These are phyloP conservation scores for Colletotrichum orchidophilum DNA, from an alignment of 2,329 filamentous ascomycete genomes.

Conservation along the genomic window DNA sequence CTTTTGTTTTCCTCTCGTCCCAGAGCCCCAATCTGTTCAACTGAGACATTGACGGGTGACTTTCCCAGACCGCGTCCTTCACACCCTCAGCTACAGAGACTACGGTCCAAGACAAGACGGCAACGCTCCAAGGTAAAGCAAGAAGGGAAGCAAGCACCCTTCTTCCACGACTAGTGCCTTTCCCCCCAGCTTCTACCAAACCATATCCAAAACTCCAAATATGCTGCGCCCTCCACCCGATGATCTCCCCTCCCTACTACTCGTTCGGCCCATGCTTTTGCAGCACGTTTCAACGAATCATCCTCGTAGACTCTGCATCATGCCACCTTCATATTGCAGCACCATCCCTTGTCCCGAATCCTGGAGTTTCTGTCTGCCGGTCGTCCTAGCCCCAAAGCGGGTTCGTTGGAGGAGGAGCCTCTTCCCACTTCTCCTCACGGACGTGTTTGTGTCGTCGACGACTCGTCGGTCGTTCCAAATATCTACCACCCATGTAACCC, in stretches of 20 bases:
- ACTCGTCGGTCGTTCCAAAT: background rate
- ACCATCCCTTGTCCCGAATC: conserved; percentile 23
- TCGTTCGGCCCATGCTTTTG: background rate
- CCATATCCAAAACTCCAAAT: conserved; percentile 1
- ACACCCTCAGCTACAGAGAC: background rate
- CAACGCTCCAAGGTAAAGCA: background rate
- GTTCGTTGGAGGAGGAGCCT: background rate
- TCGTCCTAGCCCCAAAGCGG: background rate
- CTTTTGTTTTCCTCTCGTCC: background rate
- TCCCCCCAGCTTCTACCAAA: background rate
- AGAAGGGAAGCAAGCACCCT: background rate
- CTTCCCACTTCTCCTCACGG: background rate
- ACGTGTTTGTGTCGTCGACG: background rate
- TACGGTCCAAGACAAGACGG: background rate
- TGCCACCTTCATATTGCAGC: background rate
- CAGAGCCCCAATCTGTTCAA: background rate
- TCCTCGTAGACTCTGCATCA: conserved; percentile 2
- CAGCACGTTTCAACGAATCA: conserved; percentile 4
- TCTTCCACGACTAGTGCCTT: background rate
- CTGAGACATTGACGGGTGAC: conserved; percentile 12
- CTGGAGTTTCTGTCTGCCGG: background rate
- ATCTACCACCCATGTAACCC: background rate
- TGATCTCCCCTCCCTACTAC: background rate
- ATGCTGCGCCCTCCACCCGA: background rate
- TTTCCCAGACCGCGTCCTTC: background rate